phyloP scores from a whole-genome alignment of 1,139 yeast species.

The Kurtzmaniella quercitrusa region DNA sequence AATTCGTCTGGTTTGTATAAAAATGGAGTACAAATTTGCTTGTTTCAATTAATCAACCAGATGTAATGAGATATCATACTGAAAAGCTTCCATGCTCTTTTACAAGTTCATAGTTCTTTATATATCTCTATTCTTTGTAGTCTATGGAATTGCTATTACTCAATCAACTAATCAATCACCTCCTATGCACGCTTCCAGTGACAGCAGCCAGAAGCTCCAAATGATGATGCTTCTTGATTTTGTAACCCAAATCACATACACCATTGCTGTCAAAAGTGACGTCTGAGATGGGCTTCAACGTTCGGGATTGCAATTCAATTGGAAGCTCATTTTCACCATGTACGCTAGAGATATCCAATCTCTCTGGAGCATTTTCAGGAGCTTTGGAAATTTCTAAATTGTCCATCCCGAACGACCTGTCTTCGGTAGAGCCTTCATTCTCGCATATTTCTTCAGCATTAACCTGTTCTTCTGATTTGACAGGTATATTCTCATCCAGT shows the following conservation, averaged over 20 bases:
- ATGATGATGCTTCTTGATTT: constrained; percentile 43
- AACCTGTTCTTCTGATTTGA: background rate
- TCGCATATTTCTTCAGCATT: too few relatives aligned
- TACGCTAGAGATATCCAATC: background rate
- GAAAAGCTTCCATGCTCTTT: too few relatives aligned
- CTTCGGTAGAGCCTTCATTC: too few relatives aligned
- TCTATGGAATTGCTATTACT: background rate
- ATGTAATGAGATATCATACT: too few relatives aligned
- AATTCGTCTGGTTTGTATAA: too few relatives aligned
- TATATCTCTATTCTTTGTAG: background rate
- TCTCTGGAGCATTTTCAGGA: background rate
- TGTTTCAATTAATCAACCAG: too few relatives aligned
- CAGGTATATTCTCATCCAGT: background rate
- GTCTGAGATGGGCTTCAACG: constrained; percentile 10
- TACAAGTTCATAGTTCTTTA: background rate
- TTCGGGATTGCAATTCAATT: constrained; percentile 3
- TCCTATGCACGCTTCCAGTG: constrained; percentile 18
- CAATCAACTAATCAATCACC: background rate
- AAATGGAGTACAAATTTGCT: too few relatives aligned
- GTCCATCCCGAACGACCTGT: background rate
- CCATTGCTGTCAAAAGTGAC: constrained; percentile 29
- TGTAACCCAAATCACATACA: constrained; percentile 42
- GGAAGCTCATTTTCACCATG: background rate
- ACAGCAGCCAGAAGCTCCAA: constrained; percentile 34
- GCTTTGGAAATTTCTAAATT: background rate